A percentile compares a stretch with the other conserved stretches of the same genome.
phyloP scores from a whole-genome alignment of 345 rosid genomes.

The Conringia planisiliqua region DNA sequence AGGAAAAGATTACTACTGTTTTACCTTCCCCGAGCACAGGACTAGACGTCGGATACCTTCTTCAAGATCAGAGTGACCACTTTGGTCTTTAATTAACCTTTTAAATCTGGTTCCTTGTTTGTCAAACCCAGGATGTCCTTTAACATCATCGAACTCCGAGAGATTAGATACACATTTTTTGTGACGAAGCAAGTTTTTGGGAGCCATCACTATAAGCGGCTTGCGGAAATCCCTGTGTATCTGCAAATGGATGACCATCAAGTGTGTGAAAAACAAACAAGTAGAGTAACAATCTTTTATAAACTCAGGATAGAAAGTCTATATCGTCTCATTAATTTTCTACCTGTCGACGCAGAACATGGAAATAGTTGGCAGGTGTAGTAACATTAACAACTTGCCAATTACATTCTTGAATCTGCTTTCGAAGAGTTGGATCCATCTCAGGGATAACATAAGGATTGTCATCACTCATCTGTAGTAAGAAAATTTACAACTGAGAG shows the following conservation, averaged over 20 bases:
- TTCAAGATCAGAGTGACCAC: constrained; percentile 68
- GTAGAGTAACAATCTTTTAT: neutral
- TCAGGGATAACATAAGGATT: constrained; percentile 72
- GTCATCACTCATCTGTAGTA: constrained; percentile 74
- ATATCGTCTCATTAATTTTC: neutral
- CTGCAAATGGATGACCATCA: constrained; percentile 36
- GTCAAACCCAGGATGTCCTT: constrained; percentile 92
- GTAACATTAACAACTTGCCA: constrained; percentile 86
- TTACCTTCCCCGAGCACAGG: constrained; percentile 94
- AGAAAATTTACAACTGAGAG: too few relatives aligned
- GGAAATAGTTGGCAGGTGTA: constrained; percentile 88
- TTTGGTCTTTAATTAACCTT: constrained; percentile 84
- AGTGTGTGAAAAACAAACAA: neutral
- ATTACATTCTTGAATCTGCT: constrained; percentile 81
- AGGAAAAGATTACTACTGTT: neutral
- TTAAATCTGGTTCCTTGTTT: constrained; percentile 95
- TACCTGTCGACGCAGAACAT: constrained; percentile 77
- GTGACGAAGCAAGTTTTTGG: constrained; percentile 86
- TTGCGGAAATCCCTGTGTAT: constrained; percentile 89
- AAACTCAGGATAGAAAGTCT: neutral
- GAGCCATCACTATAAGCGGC: constrained; percentile 86
- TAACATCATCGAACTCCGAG: constrained; percentile 83
- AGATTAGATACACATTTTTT: constrained; percentile 83
- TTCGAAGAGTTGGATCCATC: constrained; percentile 70
- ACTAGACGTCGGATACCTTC: constrained; percentile 72